Conservation (phyloP, 2,329 filamentous ascomycete species). For the Cercospora canescens region DNA sequence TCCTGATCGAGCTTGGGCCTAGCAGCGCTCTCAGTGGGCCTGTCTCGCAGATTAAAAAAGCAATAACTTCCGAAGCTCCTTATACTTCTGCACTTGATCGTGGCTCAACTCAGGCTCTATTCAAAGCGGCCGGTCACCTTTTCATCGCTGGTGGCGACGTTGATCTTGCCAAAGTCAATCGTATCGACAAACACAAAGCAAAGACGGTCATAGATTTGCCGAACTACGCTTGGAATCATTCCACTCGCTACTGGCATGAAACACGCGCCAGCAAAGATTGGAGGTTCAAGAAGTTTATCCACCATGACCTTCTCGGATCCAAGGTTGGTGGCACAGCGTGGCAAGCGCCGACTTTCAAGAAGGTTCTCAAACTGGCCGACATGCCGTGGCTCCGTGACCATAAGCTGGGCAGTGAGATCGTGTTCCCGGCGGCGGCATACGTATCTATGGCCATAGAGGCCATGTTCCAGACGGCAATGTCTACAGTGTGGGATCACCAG, state of each 20-base stretch:
- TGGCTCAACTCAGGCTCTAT: background rate
- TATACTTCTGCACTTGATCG: background rate
- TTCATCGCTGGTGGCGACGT: background rate
- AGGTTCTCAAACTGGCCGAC: background rate
- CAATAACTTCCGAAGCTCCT: background rate
- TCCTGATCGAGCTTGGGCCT: conserved; percentile 7
- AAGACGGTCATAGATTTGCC: background rate
- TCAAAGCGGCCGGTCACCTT: background rate
- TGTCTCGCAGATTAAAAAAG: background rate
- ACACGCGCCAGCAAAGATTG: background rate
- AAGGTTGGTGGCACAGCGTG: background rate
- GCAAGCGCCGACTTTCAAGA: background rate
- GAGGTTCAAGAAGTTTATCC: background rate
- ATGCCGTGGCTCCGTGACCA: conserved; percentile 33
- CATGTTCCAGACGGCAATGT: too few relatives aligned
- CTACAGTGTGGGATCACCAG: background rate
- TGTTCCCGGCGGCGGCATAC: too few relatives aligned
- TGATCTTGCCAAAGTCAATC: background rate
- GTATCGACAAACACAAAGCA: background rate
- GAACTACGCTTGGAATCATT: conserved; percentile 6
- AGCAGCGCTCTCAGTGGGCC: background rate
- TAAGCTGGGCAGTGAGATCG: background rate
- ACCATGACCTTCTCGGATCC: conserved; percentile 6
- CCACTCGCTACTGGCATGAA: background rate
- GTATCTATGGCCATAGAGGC: too few relatives aligned